These are phyloP conservation scores for Alternaria sp. DNA, from an alignment of 2,329 filamentous ascomycete genomes.

Conservation along the genomic window DNA sequence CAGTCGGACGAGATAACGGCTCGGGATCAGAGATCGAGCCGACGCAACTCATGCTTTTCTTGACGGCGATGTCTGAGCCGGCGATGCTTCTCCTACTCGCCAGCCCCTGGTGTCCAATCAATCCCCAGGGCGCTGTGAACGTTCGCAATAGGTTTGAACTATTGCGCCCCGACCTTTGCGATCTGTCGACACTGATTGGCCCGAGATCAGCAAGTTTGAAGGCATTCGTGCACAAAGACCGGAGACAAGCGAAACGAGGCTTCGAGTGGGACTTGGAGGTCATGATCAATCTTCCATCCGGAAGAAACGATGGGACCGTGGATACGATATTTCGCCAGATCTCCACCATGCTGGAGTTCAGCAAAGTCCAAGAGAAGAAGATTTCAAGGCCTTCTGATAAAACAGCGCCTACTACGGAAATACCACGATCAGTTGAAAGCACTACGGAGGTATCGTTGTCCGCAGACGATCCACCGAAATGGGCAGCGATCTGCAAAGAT, in stretches of 20 bases:
- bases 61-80: constrained; percentile 16
- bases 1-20: constrained; percentile 3
- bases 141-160: constrained; percentile 18
- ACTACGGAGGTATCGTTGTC: constrained; percentile 5
- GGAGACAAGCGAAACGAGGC: constrained; percentile 13
- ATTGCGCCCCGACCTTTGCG: constrained; percentile 13
- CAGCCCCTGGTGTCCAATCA: constrained; percentile 14
- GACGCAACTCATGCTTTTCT: constrained; percentile 9
- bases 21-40: background rate
- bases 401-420: background rate
- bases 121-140: constrained; percentile 17
- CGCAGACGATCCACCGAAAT: constrained; percentile 8
- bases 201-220: constrained; percentile 5
- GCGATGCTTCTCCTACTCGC: constrained; percentile 21
- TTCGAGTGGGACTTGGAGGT: constrained; percentile 17
- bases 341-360: constrained; percentile 19
- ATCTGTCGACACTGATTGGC: background rate
- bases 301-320: background rate
- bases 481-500: constrained; percentile 19
- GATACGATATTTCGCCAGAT: constrained; percentile 15
- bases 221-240: constrained; percentile 2
- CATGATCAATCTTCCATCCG: background rate
- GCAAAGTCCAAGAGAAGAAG: background rate
- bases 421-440: background rate
- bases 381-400: background rate